phyloP scores from a whole-genome alignment of 1,284 basidiomycete genomes.

The Inonotus obliquus region DNA sequence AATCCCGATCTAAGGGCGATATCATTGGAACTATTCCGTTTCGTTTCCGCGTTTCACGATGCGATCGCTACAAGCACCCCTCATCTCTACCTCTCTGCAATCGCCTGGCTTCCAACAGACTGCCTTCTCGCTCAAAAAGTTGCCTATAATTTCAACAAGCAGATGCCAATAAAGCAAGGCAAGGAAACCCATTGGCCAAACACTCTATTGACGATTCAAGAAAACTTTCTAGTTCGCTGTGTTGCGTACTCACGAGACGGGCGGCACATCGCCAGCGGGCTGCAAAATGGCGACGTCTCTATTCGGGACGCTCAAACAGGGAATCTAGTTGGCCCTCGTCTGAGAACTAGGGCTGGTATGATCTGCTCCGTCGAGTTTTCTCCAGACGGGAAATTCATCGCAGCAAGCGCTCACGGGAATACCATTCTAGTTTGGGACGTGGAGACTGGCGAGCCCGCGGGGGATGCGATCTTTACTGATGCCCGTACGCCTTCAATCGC shows the following conservation, averaged over 20 bases:
- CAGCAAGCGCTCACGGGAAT: conserved; percentile 75
- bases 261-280: conserved; percentile 5
- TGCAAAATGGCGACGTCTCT: not conserved
- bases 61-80: conserved; percentile 21
- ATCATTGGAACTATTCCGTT: conserved; percentile 17
- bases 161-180: not conserved
- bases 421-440: conserved; percentile 94
- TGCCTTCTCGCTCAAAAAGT: not conserved
- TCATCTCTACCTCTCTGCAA: conserved; percentile 25
- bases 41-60: conserved; percentile 18
- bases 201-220: not conserved
- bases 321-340: not conserved
- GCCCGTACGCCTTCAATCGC: conserved; percentile 57
- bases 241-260: conserved; percentile 14
- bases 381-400: not conserved
- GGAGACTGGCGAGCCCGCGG: conserved; percentile 58
- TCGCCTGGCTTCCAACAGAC: conserved; percentile 21
- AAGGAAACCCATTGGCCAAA: not conserved
- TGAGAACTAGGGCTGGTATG: no score
- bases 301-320: conserved; percentile 5
- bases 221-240: not conserved
- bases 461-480: conserved; percentile 78
- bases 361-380: conserved; percentile 74
- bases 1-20: no score
- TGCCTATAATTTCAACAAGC: not conserved